Evolutionary conservation across 1,284 basidiomycete species (phyloP), one percentile per base, ranked within the genome.

Genomic region (Earliella scabrosa): DNA sequence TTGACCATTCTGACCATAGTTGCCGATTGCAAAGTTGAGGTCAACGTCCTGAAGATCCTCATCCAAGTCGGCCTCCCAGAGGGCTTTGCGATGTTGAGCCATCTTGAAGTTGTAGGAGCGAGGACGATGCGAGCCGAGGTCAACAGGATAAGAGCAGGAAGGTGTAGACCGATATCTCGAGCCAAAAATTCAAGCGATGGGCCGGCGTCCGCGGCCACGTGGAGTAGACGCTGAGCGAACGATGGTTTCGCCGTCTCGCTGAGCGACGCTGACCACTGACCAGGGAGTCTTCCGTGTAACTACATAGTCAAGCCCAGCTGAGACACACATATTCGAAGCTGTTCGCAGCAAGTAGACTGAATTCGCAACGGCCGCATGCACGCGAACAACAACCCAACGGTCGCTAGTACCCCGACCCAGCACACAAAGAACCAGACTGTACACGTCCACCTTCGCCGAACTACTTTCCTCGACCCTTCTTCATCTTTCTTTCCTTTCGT

Each of bases 11-110:
- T 88, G 81, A 18, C 82, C 83, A 64, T 91, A 92, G 61, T 79
- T 83, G 54, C 85, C 86, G 53, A 92, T 85, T 0, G 87, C 78
- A 53, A 92, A 77, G 59, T 82, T 84, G 43, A 90, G 77, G 63
- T 90, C 88, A 41, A 88, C 86, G 64, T 89, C 88, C 60, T 82
- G 78, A n/a, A 85, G 73, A 26, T 86, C 86, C 60, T 91, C 89
- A 59, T 92, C 90, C 52, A 90, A 78, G 66, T 92, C 89, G 2
- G 69, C 61, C 18, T 85, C 85, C 88, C 88, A 90, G 21, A 89
- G 66, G 36, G 83, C 74, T 62, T 83, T 81, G 32, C 86, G 81
- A 72, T 86, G 86, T 72, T 85, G 83, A 41, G 82, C 73, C 82
- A 85, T 85, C 20, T 44, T 47, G 50, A 47, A 54, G 9, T 8